phyloP scores from a whole-genome alignment of 2,329 filamentous ascomycete species.

The Nannizzia gypsea region DNA sequence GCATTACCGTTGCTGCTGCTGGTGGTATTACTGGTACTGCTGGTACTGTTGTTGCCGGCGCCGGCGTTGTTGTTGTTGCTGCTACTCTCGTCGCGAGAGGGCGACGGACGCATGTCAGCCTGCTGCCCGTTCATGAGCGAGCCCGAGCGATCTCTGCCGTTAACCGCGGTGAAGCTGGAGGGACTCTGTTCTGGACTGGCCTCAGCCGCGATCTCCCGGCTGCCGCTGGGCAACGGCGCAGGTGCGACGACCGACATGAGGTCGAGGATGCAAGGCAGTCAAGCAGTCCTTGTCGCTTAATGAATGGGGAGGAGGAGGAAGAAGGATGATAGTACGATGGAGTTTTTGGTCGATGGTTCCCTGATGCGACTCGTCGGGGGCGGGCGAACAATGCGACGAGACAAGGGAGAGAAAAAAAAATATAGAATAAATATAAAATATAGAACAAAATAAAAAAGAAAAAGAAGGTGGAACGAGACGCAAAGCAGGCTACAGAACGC shows the following conservation, averaged over 20 bases:
- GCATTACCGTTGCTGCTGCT: background rate
- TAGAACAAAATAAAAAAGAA: slow-evolving; percentile 12
- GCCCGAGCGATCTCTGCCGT: slow-evolving; percentile 26
- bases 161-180: slow-evolving; percentile 37
- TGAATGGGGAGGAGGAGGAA: no score
- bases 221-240: slow-evolving; percentile 25
- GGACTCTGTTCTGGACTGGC: slow-evolving; percentile 32
- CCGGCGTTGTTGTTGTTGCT: background rate
- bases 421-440: slow-evolving; percentile 1
- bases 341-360: background rate
- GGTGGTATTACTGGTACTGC: background rate
- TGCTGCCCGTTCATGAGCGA: slow-evolving; percentile 10
- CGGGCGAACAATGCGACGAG: background rate
- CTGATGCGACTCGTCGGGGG: background rate
- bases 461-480: slow-evolving; percentile 6
- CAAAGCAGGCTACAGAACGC: background rate
- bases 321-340: background rate
- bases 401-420: no score
- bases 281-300: background rate
- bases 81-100: background rate
- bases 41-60: background rate
- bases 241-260: slow-evolving; percentile 28
- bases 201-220: slow-evolving; percentile 15
- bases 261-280: background rate
- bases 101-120: slow-evolving; percentile 10